Percentiles rank a stretch among this genome's conserved stretches.
These are phyloP conservation scores for Penicillium subrubescens DNA, from an alignment of 495 filamentous ascomycete genomes.

Conservation along the genomic window DNA sequence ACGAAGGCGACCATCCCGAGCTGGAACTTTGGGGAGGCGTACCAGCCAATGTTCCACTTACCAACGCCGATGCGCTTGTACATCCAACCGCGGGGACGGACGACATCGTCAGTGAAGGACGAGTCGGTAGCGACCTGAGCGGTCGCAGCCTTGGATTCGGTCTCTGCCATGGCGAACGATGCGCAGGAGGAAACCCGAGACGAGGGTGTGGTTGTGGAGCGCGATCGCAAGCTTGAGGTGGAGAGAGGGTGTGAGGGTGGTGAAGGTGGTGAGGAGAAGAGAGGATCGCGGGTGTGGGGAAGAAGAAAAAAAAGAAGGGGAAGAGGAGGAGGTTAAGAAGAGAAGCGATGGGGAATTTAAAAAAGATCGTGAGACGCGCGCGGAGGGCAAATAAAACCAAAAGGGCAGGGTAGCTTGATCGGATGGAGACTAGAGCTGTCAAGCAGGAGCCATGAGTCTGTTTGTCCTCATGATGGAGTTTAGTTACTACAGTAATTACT, in stretches of 20 bases:
- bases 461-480: not conserved
- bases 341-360: not conserved
- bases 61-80: constrained; percentile 54
- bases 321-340: not conserved
- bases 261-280: constrained; percentile 3
- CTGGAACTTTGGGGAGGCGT: constrained; percentile 68
- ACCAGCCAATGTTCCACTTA: constrained; percentile 58
- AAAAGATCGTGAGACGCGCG: constrained; percentile 6
- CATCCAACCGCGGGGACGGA: constrained; percentile 44
- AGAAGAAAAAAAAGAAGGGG: not conserved
- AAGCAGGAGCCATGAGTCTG: not conserved
- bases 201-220: not conserved
- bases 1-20: constrained; percentile 56
- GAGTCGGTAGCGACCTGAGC: constrained; percentile 9
- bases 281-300: not conserved
- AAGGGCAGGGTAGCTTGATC: not conserved
- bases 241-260: not conserved
- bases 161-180: constrained; percentile 19
- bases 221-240: not conserved
- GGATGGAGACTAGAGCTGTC: constrained; percentile 7
- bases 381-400: not conserved
- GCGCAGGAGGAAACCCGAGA: constrained; percentile 3
- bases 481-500: not conserved
- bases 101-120: not conserved
- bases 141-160: constrained; percentile 15